These are phyloP conservation scores for Eucommia ulmoides DNA, from an alignment of 257 asterid genomes.

Conservation along the genomic window DNA sequence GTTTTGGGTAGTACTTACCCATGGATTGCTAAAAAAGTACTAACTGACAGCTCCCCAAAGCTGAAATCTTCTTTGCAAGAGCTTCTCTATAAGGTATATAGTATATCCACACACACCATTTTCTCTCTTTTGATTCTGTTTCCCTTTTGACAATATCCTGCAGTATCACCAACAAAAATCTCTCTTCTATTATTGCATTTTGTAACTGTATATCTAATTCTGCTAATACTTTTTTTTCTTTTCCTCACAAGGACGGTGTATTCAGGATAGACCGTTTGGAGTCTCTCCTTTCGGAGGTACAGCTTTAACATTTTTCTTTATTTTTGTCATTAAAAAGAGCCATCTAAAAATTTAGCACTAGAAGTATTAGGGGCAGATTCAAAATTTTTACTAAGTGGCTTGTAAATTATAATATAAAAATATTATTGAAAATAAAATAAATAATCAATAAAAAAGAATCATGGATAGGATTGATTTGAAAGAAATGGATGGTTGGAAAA, in stretches of 20 bases:
- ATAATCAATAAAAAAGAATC: no score
- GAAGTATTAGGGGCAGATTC: no score
- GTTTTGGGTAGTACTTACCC: slow-evolving; percentile 97
- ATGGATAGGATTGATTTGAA: no score
- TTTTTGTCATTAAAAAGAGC: slow-evolving; percentile 2
- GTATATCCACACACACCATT: slow-evolving; percentile 4
- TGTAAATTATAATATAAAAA: no score
- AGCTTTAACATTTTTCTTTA: slow-evolving; percentile 8
- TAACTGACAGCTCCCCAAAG: slow-evolving; percentile 78
- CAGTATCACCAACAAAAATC: background rate
- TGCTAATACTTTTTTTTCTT: slow-evolving; percentile 22
- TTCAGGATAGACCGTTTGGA: slow-evolving; percentile 95
- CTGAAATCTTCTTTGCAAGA: slow-evolving; percentile 61
- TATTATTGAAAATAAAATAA: no score
- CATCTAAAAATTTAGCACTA: no score
- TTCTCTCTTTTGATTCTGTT: background rate
- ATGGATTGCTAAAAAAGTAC: slow-evolving; percentile 94
- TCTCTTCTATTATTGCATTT: background rate
- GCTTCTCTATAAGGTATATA: slow-evolving; percentile 69
- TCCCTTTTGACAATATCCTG: background rate
- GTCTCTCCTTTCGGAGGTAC: slow-evolving; percentile 88
- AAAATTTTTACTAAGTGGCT: no score
- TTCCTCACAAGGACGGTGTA: slow-evolving; percentile 52
- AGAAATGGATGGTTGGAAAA: no score
- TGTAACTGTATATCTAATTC: background rate